These are phyloP conservation scores for Paramicrosporidium saccamoebae DNA, from an alignment of 371 early-diverging fungal genomes.

Conservation along the genomic window DNA sequence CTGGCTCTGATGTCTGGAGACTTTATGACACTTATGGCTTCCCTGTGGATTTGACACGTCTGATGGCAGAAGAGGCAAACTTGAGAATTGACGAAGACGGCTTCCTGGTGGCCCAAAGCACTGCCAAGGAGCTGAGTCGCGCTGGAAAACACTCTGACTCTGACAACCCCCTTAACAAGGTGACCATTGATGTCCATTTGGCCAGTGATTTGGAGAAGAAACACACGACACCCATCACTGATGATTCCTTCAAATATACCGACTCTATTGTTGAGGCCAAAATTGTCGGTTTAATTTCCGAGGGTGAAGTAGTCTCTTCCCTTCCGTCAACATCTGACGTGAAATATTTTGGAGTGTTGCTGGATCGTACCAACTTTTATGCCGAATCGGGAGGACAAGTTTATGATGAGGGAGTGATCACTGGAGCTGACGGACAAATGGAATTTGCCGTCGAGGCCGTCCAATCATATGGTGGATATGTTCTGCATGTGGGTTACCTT, in stretches of 20 bases:
- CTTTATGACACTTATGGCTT: slow-evolving; percentile 99
- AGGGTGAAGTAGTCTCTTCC: slow-evolving; percentile 3
- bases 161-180: slow-evolving; percentile 10
- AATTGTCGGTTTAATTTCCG: slow-evolving; percentile 7
- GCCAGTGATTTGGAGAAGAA: slow-evolving; percentile 47
- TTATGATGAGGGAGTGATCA: slow-evolving; percentile 78
- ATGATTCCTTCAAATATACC: slow-evolving; percentile 59
- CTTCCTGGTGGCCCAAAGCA: slow-evolving; percentile 43
- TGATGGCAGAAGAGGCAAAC: slow-evolving; percentile 91
- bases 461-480: slow-evolving; percentile 78
- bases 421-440: slow-evolving; percentile 30
- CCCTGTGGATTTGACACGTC: slow-evolving; percentile 90
- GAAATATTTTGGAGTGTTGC: slow-evolving; percentile 36
- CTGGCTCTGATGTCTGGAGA: slow-evolving; percentile 80
- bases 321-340: slow-evolving; percentile 3
- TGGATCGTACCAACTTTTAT: slow-evolving; percentile 94
- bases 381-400: slow-evolving; percentile 97
- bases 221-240: slow-evolving; percentile 32
- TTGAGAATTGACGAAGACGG: slow-evolving; percentile 49
- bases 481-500: slow-evolving; percentile 81
- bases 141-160: slow-evolving; percentile 9
- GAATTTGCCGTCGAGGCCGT: slow-evolving; percentile 82
- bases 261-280: slow-evolving; percentile 3
- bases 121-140: slow-evolving; percentile 44
- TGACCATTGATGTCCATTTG: slow-evolving; percentile 67